phyloP scores from a whole-genome alignment of 805 yeast species.

The Zygosaccharomyces lentus region DNA sequence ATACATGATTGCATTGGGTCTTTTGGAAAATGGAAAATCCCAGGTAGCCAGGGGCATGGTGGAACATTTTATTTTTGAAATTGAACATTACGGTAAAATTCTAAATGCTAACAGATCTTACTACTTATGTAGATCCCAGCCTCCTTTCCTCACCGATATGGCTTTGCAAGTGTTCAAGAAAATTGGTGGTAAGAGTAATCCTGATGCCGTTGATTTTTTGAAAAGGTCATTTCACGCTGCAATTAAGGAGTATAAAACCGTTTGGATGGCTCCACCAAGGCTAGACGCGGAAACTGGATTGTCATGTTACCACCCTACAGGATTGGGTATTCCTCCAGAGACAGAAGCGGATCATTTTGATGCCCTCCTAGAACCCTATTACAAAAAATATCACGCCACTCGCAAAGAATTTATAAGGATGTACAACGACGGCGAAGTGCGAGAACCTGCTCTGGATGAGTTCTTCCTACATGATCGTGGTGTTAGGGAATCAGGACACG shows the following conservation, averaged over 20 bases:
- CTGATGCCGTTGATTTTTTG: conserved; percentile 57
- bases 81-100: conserved; percentile 84
- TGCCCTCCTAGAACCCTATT: conserved; percentile 62
- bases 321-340: conserved; percentile 94
- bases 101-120: conserved; percentile 91
- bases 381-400: conserved; percentile 53
- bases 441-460: conserved; percentile 80
- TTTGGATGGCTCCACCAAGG: conserved; percentile 78
- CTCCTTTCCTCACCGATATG: conserved; percentile 96
- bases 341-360: conserved; percentile 88
- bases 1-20: conserved; percentile 83
- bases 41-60: conserved; percentile 86
- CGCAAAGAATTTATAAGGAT: conserved; percentile 60
- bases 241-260: conserved; percentile 74
- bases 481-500: conserved; percentile 95
- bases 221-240: conserved; percentile 68
- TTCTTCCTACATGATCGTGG: conserved; percentile 91
- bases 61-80: conserved; percentile 86
- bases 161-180: conserved; percentile 62
- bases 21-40: conserved; percentile 58
- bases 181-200: conserved; percentile 45
- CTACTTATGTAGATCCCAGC: conserved; percentile 88
- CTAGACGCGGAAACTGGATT: conserved; percentile 68
- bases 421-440: conserved; percentile 62
- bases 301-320: conserved; percentile 87